Base-by-base conservation (phyloP, 2,329 filamentous ascomycete genomes). In the Xylaria sp. region DNA sequence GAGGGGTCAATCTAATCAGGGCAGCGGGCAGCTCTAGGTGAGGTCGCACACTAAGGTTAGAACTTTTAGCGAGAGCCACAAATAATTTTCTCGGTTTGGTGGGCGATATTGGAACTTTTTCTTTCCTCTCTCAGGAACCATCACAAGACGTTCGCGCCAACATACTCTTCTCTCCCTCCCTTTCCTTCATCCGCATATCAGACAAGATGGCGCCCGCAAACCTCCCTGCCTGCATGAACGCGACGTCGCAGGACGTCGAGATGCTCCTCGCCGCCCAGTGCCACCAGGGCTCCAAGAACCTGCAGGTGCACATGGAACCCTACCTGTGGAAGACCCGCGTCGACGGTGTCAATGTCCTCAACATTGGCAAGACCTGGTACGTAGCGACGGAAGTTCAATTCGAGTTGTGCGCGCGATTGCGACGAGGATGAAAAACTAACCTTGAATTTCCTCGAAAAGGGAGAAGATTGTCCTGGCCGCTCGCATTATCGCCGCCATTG, bases 281-380 rank as follows among this genome's bases (percentile, higher is more conserved):
- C 81, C 95, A 99, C 82, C 87, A 97, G 71, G 94, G 94, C 73
- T 91, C 89, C 81, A 97, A 97, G 91, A 99, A 99, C 88, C 79
- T 99, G 72, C 94, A 97, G 86, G 91, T 95, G 76, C 92, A 97
- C 85, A 97, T 97, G 92, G 91, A 96, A 82, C 90, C 92, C 69
- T 99, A 99, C 86, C 89, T 99, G 74, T 99, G 93, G 93, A 99
- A 99, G 90, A 96, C 92, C 78, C 91, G 94, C 76, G 89, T 91
- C 67, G 95, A 99, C 73, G 94, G 94, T 81, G 89, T 99, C 83
- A 99, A 99, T 79, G 86, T 99, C 68, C 85, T 99, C 80, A 99
- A 99, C 88, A 91, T 99, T 80, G 92, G 93, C 84, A 99, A 99
- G 91, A 99, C 94, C 81, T 99, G 92, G 92, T 96, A 88, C 67